Conservation (phyloP, 2,329 filamentous ascomycete species). For the Metarhizium brunneum region DNA sequence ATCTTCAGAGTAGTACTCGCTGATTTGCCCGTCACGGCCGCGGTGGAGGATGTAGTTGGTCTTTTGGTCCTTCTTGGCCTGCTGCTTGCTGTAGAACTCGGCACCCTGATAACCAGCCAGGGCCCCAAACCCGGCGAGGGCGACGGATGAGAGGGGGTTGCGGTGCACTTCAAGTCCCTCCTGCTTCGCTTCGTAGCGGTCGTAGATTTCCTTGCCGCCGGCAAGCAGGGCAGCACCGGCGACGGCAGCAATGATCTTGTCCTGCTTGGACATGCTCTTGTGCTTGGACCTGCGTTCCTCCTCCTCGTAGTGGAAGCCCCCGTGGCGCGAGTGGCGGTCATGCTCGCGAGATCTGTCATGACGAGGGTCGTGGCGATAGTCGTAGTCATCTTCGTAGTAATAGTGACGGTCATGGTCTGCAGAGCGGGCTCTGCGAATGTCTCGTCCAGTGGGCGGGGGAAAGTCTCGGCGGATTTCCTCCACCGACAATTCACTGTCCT, state of each 20-base stretch:
- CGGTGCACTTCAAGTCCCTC: slow-evolving; percentile 42
- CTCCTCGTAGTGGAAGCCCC: slow-evolving; percentile 46
- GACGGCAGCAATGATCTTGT: slow-evolving; percentile 58
- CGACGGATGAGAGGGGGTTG: slow-evolving; percentile 50
- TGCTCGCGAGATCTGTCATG: slow-evolving; percentile 19
- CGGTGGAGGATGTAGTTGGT: slow-evolving; percentile 44
- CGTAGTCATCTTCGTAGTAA: slow-evolving; percentile 46
- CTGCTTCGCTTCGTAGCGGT: slow-evolving; percentile 48
- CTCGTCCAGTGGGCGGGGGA: slow-evolving; percentile 53
- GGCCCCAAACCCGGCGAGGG: slow-evolving; percentile 54
- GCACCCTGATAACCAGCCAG: slow-evolving; percentile 55
- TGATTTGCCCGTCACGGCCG: slow-evolving; percentile 41
- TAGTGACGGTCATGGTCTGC: slow-evolving; percentile 42
- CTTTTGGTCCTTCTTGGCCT: slow-evolving; percentile 46
- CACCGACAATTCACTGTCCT: slow-evolving; percentile 65
- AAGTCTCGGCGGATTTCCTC: slow-evolving; percentile 83
- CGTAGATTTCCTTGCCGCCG: slow-evolving; percentile 57
- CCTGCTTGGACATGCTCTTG: slow-evolving; percentile 46
- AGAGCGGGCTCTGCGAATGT: slow-evolving; percentile 54
- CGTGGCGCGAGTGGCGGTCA: slow-evolving; percentile 31
- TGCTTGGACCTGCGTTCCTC: slow-evolving; percentile 42
- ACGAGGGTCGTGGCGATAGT: slow-evolving; percentile 37
- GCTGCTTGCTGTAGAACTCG: slow-evolving; percentile 52
- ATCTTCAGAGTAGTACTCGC: slow-evolving; percentile 49
- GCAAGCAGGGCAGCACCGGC: slow-evolving; percentile 55